Evolutionary conservation across 805 yeast genomes (phyloP).

Genomic region (Lipomyces yamadae): DNA sequence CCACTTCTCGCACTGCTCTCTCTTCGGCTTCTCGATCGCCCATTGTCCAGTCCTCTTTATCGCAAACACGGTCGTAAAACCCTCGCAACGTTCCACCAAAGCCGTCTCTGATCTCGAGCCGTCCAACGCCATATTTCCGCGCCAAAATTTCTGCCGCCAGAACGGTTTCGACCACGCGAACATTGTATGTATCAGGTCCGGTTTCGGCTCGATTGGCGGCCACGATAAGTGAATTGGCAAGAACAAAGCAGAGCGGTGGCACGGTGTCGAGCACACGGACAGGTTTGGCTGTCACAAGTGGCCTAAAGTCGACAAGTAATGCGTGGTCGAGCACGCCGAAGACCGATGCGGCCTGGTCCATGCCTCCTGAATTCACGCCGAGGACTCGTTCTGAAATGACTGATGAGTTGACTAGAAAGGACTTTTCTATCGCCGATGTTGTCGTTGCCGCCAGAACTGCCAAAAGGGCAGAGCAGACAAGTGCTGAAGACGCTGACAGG

Average conservation of each 20-base stretch:
- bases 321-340: constrained; percentile 66
- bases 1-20: constrained; percentile 43
- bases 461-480: constrained; percentile 67
- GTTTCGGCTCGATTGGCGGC: constrained; percentile 69
- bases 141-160: constrained; percentile 67
- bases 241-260: constrained; percentile 56
- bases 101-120: constrained; percentile 48
- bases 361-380: constrained; percentile 79
- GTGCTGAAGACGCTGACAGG: constrained; percentile 71
- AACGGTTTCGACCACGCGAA: constrained; percentile 75
- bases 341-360: constrained; percentile 76
- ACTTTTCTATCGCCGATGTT: constrained; percentile 24
- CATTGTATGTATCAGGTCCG: constrained; percentile 69
- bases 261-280: constrained; percentile 48
- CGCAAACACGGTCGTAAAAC: constrained; percentile 34
- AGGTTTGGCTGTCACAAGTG: constrained; percentile 56
- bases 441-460: constrained; percentile 57
- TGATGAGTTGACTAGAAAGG: constrained; percentile 57
- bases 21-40: constrained; percentile 48
- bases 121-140: constrained; percentile 55
- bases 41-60: constrained; percentile 19
- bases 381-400: constrained; percentile 71
- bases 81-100: constrained; percentile 63
- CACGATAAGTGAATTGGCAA: constrained; percentile 66
- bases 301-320: constrained; percentile 64